phyloP scores from a whole-genome alignment of 805 yeast genomes.

The Sugiyamaella qingdaonensis region DNA sequence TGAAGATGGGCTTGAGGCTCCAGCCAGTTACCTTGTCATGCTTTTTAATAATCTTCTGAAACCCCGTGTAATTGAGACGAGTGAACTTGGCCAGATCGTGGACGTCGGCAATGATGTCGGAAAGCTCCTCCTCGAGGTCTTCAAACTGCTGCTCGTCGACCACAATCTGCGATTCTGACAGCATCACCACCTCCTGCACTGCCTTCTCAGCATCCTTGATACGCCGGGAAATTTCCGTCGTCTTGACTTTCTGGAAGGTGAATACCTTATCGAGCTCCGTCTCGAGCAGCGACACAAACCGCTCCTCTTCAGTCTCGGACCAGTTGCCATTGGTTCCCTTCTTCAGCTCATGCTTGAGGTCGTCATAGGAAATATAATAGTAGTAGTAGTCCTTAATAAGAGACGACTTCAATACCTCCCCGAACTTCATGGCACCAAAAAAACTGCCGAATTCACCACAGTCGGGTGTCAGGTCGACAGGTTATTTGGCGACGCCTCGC shows the following conservation, averaged over 20 bases:
- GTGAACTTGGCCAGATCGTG: slow-evolving; percentile 95
- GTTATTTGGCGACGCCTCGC: not conserved
- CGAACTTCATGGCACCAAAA: slow-evolving; percentile 71
- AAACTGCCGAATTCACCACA: not conserved
- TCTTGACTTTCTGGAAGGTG: slow-evolving; percentile 84
- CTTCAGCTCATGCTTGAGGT: slow-evolving; percentile 75
- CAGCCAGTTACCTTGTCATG: slow-evolving; percentile 87
- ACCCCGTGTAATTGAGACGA: slow-evolving; percentile 91
- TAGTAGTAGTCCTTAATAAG: slow-evolving; percentile 85
- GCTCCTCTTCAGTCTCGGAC: slow-evolving; percentile 77
- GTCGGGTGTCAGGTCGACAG: not conserved
- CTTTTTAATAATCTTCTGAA: slow-evolving; percentile 92
- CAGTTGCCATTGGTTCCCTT: slow-evolving; percentile 54
- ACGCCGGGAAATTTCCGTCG: slow-evolving; percentile 78
- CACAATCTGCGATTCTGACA: slow-evolving; percentile 45
- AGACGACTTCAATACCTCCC: slow-evolving; percentile 85
- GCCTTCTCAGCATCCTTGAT: slow-evolving; percentile 75
- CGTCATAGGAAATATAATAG: slow-evolving; percentile 90
- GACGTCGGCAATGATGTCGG: slow-evolving; percentile 92
- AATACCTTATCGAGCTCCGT: slow-evolving; percentile 87
- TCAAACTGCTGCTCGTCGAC: slow-evolving; percentile 66
- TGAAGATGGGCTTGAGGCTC: slow-evolving; percentile 85
- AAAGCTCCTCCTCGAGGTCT: slow-evolving; percentile 67
- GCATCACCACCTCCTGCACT: slow-evolving; percentile 62
- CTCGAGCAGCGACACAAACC: slow-evolving; percentile 71